Percentiles rank a stretch among this genome's conserved stretches.
These are phyloP conservation scores for Hanseniaspora guilliermondii DNA, from an alignment of 805 yeast species.

Conservation along the genomic window DNA sequence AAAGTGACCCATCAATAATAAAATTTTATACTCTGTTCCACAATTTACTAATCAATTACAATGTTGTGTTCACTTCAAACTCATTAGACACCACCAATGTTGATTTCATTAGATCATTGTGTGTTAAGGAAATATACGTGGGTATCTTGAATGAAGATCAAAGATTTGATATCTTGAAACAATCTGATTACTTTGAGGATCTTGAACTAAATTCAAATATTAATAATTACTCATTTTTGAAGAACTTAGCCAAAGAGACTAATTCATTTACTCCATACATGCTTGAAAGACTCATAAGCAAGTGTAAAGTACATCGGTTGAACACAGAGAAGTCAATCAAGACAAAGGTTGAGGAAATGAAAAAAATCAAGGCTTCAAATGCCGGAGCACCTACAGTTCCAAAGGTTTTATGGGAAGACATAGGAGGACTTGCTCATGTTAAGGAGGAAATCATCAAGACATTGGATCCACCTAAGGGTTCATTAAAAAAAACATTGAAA, in stretches of 20 bases:
- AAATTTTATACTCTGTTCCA: background rate
- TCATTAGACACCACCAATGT: constrained; percentile 31
- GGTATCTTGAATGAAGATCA: constrained; percentile 72
- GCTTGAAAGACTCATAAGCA: constrained; percentile 33
- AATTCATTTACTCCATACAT: constrained; percentile 90
- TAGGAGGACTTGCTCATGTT: constrained; percentile 84
- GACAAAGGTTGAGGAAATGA: constrained; percentile 43
- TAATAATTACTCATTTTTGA: background rate
- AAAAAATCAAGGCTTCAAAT: constrained; percentile 41
- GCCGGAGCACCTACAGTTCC: constrained; percentile 97
- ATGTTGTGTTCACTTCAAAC: background rate
- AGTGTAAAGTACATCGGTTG: constrained; percentile 38
- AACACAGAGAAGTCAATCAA: constrained; percentile 35
- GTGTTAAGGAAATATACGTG: constrained; percentile 66
- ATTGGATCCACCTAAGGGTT: constrained; percentile 90
- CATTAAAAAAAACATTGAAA: constrained; percentile 85
- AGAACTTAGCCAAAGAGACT: constrained; percentile 61
- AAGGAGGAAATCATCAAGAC: constrained; percentile 91
- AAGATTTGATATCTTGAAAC: constrained; percentile 28
- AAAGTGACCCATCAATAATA: background rate
- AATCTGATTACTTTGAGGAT: background rate
- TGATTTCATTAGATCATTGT: constrained; percentile 39
- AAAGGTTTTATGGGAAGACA: constrained; percentile 90
- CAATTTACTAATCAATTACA: background rate
- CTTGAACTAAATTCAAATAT: background rate